Percentiles rank a stretch among this genome's conserved stretches.
Conservation (phyloP, 176 grass and related monocot genomes). For the Saccharum officinarum region DNA sequence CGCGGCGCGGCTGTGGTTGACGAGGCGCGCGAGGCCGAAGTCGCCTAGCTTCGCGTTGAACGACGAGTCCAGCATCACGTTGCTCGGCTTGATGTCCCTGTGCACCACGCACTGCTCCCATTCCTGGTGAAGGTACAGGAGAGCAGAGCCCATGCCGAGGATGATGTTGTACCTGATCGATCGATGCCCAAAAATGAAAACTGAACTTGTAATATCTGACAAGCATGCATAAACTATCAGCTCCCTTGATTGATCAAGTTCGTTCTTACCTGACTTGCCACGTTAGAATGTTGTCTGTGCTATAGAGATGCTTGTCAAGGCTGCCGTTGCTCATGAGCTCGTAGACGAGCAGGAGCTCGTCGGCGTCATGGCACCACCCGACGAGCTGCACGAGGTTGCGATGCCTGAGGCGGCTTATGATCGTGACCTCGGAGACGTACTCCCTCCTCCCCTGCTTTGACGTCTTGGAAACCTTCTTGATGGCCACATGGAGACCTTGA, state of each 20-base stretch:
- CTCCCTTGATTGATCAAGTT: not conserved
- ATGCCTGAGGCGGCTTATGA: not conserved
- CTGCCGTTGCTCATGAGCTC: not conserved
- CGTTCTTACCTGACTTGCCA: not conserved
- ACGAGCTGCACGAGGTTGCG: not conserved
- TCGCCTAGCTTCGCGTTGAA: constrained; percentile 20
- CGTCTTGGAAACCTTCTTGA: not conserved
- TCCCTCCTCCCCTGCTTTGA: not conserved
- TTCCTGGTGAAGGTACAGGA: constrained; percentile 41
- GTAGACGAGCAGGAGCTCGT: not conserved
- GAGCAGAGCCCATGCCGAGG: constrained; percentile 1
- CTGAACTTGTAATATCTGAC: not conserved
- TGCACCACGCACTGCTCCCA: constrained; percentile 46
- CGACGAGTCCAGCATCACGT: constrained; percentile 34
- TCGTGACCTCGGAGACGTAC: not conserved
- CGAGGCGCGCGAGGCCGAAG: not conserved
- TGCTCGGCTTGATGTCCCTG: constrained; percentile 46
- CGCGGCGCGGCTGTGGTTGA: not conserved
- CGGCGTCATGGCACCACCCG: not conserved
- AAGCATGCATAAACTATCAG: not conserved
- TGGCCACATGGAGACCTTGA: not conserved
- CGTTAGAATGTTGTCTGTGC: not conserved
- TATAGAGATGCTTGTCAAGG: not conserved
- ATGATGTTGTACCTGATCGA: constrained; percentile 7
- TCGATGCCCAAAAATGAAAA: not conserved